Conservation (phyloP, 768 basidiomycete species). For the Mycena maculata region DNA sequence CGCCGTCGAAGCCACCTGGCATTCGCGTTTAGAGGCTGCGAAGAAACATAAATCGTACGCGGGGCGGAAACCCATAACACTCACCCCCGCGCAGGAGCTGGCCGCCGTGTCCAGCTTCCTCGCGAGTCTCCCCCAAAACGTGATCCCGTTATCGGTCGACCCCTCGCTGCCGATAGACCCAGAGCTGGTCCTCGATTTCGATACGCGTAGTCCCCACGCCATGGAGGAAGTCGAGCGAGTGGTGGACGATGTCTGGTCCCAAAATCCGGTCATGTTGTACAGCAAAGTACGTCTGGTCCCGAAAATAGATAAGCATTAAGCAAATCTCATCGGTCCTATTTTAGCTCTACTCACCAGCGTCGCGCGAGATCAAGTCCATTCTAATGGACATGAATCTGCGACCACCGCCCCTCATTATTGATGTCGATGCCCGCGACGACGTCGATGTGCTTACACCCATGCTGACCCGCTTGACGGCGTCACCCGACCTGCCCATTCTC, state of each 20-base stretch:
- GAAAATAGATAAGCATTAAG: constrained; percentile 14
- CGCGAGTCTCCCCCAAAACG: constrained; percentile 78
- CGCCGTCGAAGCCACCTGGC: constrained; percentile 49
- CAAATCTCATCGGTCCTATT: constrained; percentile 12
- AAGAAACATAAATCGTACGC: constrained; percentile 36
- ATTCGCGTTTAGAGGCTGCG: constrained; percentile 44
- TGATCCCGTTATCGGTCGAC: constrained; percentile 74
- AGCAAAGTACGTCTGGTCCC: constrained; percentile 63
- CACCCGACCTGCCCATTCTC: constrained; percentile 76
- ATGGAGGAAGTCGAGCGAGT: constrained; percentile 68
- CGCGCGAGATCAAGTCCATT: constrained; percentile 74
- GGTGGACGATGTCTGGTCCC: constrained; percentile 74
- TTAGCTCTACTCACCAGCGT: constrained; percentile 71
- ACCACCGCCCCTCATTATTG: constrained; percentile 75
- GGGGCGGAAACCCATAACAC: constrained; percentile 53
- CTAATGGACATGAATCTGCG: constrained; percentile 66
- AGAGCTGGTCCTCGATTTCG: constrained; percentile 85
- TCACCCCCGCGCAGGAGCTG: constrained; percentile 71
- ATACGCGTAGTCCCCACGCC: constrained; percentile 74
- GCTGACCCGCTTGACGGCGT: constrained; percentile 68
- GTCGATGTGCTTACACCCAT: constrained; percentile 70
- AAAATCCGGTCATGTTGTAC: constrained; percentile 81
- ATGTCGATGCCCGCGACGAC: constrained; percentile 81
- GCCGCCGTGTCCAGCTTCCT: constrained; percentile 82
- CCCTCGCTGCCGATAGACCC: constrained; percentile 78